Conservation (phyloP, 2,329 filamentous ascomycete species). For the Aspergillus fijiensis region DNA sequence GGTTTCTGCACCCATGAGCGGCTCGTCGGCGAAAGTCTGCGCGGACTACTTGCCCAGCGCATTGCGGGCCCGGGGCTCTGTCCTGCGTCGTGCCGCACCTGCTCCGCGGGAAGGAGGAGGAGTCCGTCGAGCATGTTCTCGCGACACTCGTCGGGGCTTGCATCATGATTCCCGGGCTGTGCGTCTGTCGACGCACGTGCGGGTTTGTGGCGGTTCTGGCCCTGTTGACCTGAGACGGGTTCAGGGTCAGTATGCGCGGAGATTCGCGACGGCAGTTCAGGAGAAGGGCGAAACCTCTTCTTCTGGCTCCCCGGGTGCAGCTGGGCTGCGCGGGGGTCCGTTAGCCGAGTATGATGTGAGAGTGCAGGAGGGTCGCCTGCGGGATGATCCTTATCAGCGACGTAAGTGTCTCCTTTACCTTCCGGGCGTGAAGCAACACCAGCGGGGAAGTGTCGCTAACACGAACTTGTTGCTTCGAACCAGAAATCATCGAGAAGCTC, state of each 20-base stretch:
- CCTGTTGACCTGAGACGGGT: neutral
- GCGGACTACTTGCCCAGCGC: constrained; percentile 29
- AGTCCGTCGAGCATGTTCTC: neutral
- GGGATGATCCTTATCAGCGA: constrained; percentile 89
- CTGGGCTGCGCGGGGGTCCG: constrained; percentile 57
- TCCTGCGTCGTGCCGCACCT: constrained; percentile 11
- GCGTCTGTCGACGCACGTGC: neutral
- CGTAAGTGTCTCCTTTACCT: constrained; percentile 51
- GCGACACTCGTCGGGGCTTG: neutral
- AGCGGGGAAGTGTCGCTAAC: neutral
- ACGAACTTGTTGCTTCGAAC: neutral
- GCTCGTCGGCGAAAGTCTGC: constrained; percentile 32
- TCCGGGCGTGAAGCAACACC: neutral
- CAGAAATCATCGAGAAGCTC: constrained; percentile 82
- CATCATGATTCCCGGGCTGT: neutral
- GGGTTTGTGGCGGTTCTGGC: neutral
- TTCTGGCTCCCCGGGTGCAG: neutral
- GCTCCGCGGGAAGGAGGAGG: neutral
- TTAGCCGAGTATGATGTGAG: constrained; percentile 84
- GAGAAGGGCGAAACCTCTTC: constrained; percentile 6
- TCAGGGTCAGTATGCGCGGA: constrained; percentile 11
- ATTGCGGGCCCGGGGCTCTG: constrained; percentile 22
- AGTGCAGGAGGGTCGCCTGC: constrained; percentile 69
- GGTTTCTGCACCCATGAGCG: constrained; percentile 27
- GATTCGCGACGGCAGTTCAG: constrained; percentile 19